Conservation (phyloP, 2,329 filamentous ascomycete species). For the Alternaria triticimaculans region DNA sequence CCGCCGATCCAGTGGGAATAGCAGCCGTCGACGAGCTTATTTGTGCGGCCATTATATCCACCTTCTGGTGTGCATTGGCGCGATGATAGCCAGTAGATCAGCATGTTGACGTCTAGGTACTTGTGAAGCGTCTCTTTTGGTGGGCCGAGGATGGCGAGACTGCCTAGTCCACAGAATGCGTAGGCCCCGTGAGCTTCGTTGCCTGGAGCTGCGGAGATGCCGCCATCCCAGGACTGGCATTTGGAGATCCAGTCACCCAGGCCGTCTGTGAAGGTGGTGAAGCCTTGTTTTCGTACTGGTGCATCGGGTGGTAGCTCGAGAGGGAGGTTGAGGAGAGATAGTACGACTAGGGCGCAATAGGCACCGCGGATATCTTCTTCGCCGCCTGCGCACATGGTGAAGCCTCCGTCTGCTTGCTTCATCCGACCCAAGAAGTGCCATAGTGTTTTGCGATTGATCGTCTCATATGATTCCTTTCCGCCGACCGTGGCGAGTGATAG, state of each 20-base stretch:
- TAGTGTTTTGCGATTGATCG: constrained; percentile 82
- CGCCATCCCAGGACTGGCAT: constrained; percentile 97
- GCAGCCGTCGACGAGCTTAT: constrained; percentile 97
- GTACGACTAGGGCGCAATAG: constrained; percentile 86
- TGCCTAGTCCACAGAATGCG: constrained; percentile 91
- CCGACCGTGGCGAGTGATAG: constrained; percentile 81
- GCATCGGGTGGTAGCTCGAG: constrained; percentile 77
- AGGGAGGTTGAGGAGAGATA: constrained; percentile 83
- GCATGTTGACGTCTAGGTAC: constrained; percentile 77
- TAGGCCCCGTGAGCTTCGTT: constrained; percentile 96
- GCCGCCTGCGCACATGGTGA: constrained; percentile 82
- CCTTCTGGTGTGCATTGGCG: constrained; percentile 91
- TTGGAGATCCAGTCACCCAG: constrained; percentile 80
- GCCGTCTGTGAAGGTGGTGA: constrained; percentile 71
- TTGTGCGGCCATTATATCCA: constrained; percentile 90
- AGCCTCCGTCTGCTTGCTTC: constrained; percentile 89
- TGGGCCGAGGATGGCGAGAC: constrained; percentile 82
- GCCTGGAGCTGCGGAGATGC: constrained; percentile 83
- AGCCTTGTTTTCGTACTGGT: constrained; percentile 68
- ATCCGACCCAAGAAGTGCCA: constrained; percentile 89
- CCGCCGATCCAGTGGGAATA: constrained; percentile 98
- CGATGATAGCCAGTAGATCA: constrained; percentile 87
- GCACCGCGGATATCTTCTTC: constrained; percentile 94
- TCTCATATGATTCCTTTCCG: constrained; percentile 72
- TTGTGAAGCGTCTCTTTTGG: constrained; percentile 76